Percentiles rank a stretch among this genome's conserved stretches.
Evolutionary conservation across 2,329 filamentous ascomycete genomes (phyloP).

Genomic region (Moelleriella libera): DNA sequence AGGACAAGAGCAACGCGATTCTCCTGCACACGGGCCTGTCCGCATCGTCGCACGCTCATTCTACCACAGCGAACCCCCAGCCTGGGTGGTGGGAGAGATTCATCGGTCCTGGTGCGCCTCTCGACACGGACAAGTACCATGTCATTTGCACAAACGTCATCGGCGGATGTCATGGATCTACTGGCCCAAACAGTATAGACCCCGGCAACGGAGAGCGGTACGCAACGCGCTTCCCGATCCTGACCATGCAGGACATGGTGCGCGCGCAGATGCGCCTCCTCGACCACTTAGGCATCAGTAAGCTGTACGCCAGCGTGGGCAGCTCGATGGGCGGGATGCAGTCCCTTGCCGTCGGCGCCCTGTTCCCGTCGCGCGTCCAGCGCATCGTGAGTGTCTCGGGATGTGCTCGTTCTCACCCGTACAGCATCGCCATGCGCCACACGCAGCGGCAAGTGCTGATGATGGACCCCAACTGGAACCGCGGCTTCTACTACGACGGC

Average conservation of each 20-base stretch:
- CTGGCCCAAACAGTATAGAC: constrained; percentile 77
- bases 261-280: constrained; percentile 84
- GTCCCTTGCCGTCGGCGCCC: constrained; percentile 69
- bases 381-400: constrained; percentile 82
- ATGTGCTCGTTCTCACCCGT: constrained; percentile 87
- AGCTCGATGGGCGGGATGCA: constrained; percentile 99
- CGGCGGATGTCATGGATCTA: constrained; percentile 91
- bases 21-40: constrained; percentile 88
- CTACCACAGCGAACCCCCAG: constrained; percentile 72
- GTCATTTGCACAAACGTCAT: constrained; percentile 95
- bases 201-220: constrained; percentile 80
- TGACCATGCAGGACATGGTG: constrained; percentile 97
- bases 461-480: constrained; percentile 97
- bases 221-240: constrained; percentile 85
- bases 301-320: constrained; percentile 82
- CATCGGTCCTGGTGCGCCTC: constrained; percentile 70
- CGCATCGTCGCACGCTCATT: constrained; percentile 93
- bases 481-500: constrained; percentile 81
- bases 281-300: constrained; percentile 61
- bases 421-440: constrained; percentile 97
- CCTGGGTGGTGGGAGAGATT: constrained; percentile 99
- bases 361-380: constrained; percentile 71
- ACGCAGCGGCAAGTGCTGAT: constrained; percentile 95
- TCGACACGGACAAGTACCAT: constrained; percentile 87
- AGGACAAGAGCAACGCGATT: constrained; percentile 74